Conservation (phyloP, 2,329 filamentous ascomycete genomes). For the Helotiales sp. region DNA sequence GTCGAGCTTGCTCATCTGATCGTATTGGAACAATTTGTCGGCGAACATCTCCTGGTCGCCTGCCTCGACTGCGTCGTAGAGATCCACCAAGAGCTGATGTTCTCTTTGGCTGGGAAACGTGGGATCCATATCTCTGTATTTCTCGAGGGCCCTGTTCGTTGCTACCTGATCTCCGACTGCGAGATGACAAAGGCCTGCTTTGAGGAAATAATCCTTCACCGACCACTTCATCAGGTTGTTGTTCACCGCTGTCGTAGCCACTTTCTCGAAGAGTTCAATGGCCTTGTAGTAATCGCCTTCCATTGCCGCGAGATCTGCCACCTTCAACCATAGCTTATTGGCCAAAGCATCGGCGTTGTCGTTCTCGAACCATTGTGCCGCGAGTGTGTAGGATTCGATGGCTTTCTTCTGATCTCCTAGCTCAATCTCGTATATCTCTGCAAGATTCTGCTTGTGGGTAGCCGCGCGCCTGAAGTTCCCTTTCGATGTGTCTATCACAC, state of each 20-base stretch:
- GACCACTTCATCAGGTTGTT: slow-evolving; percentile 94
- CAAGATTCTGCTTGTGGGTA: slow-evolving; percentile 85
- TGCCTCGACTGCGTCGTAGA: slow-evolving; percentile 72
- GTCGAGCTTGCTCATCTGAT: slow-evolving; percentile 90
- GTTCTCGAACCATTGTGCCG: slow-evolving; percentile 85
- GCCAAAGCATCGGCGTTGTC: slow-evolving; percentile 86
- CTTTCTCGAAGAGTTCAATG: slow-evolving; percentile 80
- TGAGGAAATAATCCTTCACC: slow-evolving; percentile 94
- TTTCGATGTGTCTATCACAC: slow-evolving; percentile 57
- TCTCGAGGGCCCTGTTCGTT: slow-evolving; percentile 75
- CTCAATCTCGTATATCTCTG: slow-evolving; percentile 82
- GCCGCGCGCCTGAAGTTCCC: slow-evolving; percentile 91
- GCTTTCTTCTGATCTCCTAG: slow-evolving; percentile 76
- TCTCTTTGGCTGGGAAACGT: slow-evolving; percentile 78
- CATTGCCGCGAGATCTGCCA: slow-evolving; percentile 81
- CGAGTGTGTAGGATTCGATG: slow-evolving; percentile 79
- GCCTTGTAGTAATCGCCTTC: slow-evolving; percentile 83
- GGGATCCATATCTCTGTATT: slow-evolving; percentile 78
- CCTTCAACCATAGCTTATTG: slow-evolving; percentile 92
- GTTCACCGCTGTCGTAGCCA: slow-evolving; percentile 73
- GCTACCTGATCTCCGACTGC: slow-evolving; percentile 73
- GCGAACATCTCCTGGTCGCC: slow-evolving; percentile 81
- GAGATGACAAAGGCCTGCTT: slow-evolving; percentile 89
- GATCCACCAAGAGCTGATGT: slow-evolving; percentile 75
- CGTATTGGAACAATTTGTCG: slow-evolving; percentile 84